Conservation (phyloP, 2,329 filamentous ascomycete genomes). For the Pseudogymnoascus pannorum region DNA sequence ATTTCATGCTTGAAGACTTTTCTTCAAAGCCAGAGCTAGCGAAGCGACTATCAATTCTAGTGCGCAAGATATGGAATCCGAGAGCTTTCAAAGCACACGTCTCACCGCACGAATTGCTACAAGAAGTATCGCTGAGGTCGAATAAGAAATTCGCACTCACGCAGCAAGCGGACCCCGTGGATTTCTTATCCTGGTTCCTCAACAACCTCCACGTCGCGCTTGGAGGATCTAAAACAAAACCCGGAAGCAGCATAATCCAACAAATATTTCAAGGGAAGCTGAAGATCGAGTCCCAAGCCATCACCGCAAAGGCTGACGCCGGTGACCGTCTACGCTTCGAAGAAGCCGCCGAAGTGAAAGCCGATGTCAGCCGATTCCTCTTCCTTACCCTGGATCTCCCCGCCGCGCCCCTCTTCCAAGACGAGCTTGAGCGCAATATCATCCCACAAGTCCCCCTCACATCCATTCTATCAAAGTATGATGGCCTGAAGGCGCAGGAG, state of each 20-base stretch:
- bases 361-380: conserved; percentile 72
- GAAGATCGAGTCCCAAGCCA: conserved; percentile 87
- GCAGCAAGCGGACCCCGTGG: conserved; percentile 86
- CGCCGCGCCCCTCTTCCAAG: conserved; percentile 87
- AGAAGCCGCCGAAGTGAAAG: conserved; percentile 75
- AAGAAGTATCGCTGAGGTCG: conserved; percentile 84
- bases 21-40: conserved; percentile 69
- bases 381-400: conserved; percentile 91
- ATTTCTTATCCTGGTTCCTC: conserved; percentile 95
- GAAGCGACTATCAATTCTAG: conserved; percentile 77
- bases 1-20: conserved; percentile 81
- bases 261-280: conserved; percentile 88
- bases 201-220: conserved; percentile 91
- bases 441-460: conserved; percentile 87
- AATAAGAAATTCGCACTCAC: conserved; percentile 90
- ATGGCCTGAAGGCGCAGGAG: conserved; percentile 80
- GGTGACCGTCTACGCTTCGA: conserved; percentile 87
- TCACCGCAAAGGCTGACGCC: conserved; percentile 82
- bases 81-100: conserved; percentile 95
- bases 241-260: conserved; percentile 79
- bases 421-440: conserved; percentile 89
- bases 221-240: conserved; percentile 81
- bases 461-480: conserved; percentile 83
- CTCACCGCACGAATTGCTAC: conserved; percentile 91
- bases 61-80: conserved; percentile 97